phyloP scores from a whole-genome alignment of 1,139 yeast species.

The Yamadazyma siamensis region DNA sequence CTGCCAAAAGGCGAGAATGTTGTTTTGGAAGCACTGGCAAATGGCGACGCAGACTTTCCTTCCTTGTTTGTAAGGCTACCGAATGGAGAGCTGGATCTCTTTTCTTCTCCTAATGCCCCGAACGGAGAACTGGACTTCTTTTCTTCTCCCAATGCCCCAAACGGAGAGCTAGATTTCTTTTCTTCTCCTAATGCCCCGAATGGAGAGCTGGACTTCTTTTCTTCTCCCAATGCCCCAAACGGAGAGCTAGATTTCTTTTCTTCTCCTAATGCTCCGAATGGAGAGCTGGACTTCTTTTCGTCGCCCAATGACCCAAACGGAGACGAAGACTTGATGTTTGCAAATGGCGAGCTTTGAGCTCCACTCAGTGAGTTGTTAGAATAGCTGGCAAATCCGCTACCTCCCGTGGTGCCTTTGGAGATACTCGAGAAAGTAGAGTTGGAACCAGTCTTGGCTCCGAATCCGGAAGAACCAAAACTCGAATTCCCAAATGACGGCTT shows the following conservation, averaged over 20 bases:
- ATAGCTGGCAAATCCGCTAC: no score
- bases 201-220: neutral
- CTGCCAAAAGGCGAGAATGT: no score
- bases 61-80: no score
- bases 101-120: neutral
- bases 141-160: slow-evolving; percentile 1
- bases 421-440: no score
- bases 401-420: no score
- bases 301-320: slow-evolving; percentile 6
- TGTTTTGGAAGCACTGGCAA: no score
- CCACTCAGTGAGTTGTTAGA: no score
- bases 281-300: neutral
- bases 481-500: neutral
- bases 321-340: no score
- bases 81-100: no score
- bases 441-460: neutral
- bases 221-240: slow-evolving; percentile 1
- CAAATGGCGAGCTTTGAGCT: no score
- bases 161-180: slow-evolving; percentile 5
- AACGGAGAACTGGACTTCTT: neutral
- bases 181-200: neutral
- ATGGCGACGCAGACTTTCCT: no score
- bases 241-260: slow-evolving; percentile 2
- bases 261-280: slow-evolving; percentile 4
- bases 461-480: slow-evolving; percentile 1